Base-by-base conservation (phyloP, 495 filamentous ascomycete genomes). In the Penicillium soppii region DNA sequence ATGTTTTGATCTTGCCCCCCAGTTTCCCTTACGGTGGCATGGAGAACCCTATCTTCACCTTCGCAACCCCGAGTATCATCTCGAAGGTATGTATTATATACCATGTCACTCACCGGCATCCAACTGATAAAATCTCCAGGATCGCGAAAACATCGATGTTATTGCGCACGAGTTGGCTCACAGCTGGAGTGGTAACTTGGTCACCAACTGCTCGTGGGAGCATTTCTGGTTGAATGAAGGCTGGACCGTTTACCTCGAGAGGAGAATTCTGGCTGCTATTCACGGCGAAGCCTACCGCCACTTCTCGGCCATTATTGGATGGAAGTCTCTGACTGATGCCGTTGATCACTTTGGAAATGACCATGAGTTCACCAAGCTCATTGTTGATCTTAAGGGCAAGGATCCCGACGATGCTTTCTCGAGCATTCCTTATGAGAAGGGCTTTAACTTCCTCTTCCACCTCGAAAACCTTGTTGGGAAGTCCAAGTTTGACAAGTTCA, bases 151-250 rank as follows among this genome's bases (percentile, higher is more conserved):
- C 56, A 79, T 98, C 5, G 92, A 96, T 70, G 92, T 97, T 15
- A 97, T 98, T 67, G 92, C 94, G 3, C 92, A 98, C 63, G 92
- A 98, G 68, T 78, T 98, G 19, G 78, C 83, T 41, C 92, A 97
- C 68, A 88, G 82, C 59, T 97, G 92, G 91, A 92, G 87, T 56
- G 94, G 92, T 12, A 98, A 98, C 59, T 71, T 97, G 3, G 94
- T 97, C 7, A 90, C 86, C 6, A 92, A 88, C 62, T 84, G 86
- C 47, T 91, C 84, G 26, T 98, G 94, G 94, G 91, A 97, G 67
- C 92, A 98, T 60, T 97, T 96, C 65, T 97, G 92, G 92, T 68
- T 97, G 47, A 97, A 97, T 57, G 92, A 96, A 66, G 91, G 91
- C 26, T 97, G 92, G 92, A 96, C 92, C 2, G 88, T 85, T 7